phyloP scores from a whole-genome alignment of 805 yeast genomes.

The Ogataea nonfermentans region DNA sequence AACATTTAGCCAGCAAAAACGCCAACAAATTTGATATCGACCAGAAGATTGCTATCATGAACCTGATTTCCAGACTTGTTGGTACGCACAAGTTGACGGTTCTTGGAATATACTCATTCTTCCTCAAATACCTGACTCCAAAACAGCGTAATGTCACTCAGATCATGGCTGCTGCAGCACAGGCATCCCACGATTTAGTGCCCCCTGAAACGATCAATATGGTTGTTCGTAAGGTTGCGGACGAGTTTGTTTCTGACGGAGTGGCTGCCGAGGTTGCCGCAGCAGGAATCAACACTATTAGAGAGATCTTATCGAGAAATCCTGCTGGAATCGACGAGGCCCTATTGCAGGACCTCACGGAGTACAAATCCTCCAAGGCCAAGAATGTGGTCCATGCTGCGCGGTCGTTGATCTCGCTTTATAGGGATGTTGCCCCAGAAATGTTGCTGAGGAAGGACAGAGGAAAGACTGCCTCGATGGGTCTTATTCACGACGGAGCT shows the following conservation, averaged over 20 bases:
- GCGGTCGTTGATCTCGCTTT: conserved; percentile 76
- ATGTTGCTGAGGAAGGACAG: conserved; percentile 88
- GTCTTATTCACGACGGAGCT: conserved; percentile 56
- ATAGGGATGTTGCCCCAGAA: conserved; percentile 95
- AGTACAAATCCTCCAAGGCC: conserved; percentile 88
- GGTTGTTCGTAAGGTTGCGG: conserved; percentile 88
- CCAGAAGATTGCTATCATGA: conserved; percentile 86
- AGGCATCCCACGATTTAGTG: conserved; percentile 92
- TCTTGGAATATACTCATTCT: conserved; percentile 83
- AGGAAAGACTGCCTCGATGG: conserved; percentile 90
- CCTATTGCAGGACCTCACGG: conserved; percentile 83
- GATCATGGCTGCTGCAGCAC: conserved; percentile 95
- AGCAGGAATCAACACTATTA: conserved; percentile 93
- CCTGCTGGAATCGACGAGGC: conserved; percentile 92
- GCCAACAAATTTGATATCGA: conserved; percentile 75
- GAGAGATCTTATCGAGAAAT: conserved; percentile 90
- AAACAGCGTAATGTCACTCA: conserved; percentile 93
- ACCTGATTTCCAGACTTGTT: conserved; percentile 79
- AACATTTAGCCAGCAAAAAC: conserved; percentile 68
- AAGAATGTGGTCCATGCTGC: conserved; percentile 96
- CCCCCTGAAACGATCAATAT: conserved; percentile 89
- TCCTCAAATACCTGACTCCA: conserved; percentile 88
- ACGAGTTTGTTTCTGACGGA: conserved; percentile 97
- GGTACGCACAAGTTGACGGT: conserved; percentile 95
- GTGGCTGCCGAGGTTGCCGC: conserved; percentile 97